Conservation (phyloP, 352 stramenopile genomes). For the Blastocystis sp. region DNA sequence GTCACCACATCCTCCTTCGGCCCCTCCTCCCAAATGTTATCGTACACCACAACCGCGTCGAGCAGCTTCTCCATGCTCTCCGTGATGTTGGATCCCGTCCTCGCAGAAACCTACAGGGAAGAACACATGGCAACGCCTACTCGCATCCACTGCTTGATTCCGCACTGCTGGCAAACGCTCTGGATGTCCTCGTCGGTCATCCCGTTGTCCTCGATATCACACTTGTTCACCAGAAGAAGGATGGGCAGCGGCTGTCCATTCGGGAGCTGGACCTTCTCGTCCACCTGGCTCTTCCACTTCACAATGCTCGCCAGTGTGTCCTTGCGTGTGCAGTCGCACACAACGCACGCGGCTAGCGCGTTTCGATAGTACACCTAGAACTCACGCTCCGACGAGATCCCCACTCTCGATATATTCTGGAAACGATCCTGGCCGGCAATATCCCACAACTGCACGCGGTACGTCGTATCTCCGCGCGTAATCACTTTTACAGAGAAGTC, state of each 20-base stretch:
- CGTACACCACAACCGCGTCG: conserved; percentile 11
- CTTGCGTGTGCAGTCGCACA: conserved; percentile 89
- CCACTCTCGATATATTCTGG: conserved; percentile 85
- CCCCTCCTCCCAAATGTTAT: conserved; percentile 43
- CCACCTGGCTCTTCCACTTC: conserved; percentile 90
- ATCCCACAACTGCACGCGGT: conserved; percentile 90
- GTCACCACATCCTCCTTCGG: conserved; percentile 14
- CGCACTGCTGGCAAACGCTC: conserved; percentile 34
- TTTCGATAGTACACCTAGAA: conserved; percentile 89
- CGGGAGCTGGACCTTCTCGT: conserved; percentile 88
- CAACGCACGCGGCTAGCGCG: conserved; percentile 85
- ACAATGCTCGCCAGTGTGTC: conserved; percentile 87
- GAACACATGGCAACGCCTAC: too few species aligned
- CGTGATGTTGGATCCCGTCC: conserved; percentile 39
- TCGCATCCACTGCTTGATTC: conserved; percentile 40
- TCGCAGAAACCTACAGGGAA: conserved; percentile 44
- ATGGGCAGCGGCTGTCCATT: conserved; percentile 88
- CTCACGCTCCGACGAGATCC: background rate
- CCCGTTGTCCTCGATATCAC: conserved; percentile 81
- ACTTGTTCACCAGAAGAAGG: conserved; percentile 91
- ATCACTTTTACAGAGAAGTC: conserved; percentile 90
- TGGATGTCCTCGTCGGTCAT: conserved; percentile 12
- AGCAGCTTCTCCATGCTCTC: conserved; percentile 34
- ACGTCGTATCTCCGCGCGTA: conserved; percentile 83
- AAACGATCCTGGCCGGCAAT: conserved; percentile 91